A percentile compares a stretch with the other conserved stretches of the same genome.
These are phyloP conservation scores for Trichopus zeylanicus DNA, from an alignment of 116 monocot species.

Conservation along the genomic window DNA sequence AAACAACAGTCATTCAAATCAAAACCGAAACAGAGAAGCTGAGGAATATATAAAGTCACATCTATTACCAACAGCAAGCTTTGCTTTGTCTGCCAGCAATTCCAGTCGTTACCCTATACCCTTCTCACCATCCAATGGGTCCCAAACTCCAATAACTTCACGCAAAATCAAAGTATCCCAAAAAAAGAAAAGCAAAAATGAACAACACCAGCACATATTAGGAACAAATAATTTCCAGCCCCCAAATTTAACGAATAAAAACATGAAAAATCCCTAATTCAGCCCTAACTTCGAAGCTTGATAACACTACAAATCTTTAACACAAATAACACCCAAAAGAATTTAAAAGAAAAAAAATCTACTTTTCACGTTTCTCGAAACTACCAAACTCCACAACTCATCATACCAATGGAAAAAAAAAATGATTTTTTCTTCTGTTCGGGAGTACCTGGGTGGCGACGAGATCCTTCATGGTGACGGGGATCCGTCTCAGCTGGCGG, in stretches of 20 bases:
- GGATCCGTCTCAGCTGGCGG: constrained; percentile 22
- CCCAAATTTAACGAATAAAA: not conserved
- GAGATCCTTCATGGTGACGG: constrained; percentile 42
- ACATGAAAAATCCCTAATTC: not conserved
- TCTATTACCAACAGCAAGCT: too few relatives aligned
- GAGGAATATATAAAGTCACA: too few relatives aligned
- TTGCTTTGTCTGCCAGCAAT: too few relatives aligned
- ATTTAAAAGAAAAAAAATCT: too few relatives aligned
- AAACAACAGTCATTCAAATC: too few relatives aligned
- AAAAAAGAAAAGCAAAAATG: not conserved
- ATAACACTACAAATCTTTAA: not conserved
- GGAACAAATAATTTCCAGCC: not conserved
- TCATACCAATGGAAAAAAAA: too few relatives aligned
- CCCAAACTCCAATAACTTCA: not conserved
- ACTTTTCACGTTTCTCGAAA: not conserved
- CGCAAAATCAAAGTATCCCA: not conserved
- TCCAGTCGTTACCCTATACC: not conserved
- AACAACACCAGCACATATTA: not conserved
- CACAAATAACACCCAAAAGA: not conserved
- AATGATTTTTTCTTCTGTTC: not conserved
- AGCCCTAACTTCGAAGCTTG: not conserved
- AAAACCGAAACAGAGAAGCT: too few relatives aligned
- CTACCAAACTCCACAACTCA: not conserved
- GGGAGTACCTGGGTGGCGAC: constrained; percentile 49
- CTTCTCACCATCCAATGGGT: not conserved